These are phyloP conservation scores for Rhizophlyctis rosea DNA, from an alignment of 192 early-diverging fungal genomes.

Conservation along the genomic window DNA sequence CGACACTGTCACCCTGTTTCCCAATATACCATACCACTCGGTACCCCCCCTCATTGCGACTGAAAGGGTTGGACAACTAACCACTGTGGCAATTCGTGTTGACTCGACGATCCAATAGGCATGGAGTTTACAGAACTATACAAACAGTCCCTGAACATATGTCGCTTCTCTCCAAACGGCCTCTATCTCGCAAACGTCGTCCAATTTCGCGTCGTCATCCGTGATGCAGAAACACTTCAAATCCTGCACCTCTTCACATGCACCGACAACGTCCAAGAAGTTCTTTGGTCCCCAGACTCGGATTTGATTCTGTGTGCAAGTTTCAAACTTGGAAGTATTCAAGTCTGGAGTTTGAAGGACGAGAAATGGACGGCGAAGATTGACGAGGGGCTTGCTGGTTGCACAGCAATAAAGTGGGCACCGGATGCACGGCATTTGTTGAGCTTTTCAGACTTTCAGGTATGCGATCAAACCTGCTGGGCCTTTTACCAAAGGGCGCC, in stretches of 20 bases:
- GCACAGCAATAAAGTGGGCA: slow-evolving; percentile 47
- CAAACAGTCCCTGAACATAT: slow-evolving; percentile 58
- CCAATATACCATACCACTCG: no score
- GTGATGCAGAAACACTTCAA: slow-evolving; percentile 60
- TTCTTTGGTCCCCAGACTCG: slow-evolving; percentile 70
- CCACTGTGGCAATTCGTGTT: no score
- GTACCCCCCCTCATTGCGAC: no score
- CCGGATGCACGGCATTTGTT: slow-evolving; percentile 51
- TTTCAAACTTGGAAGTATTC: slow-evolving; percentile 39
- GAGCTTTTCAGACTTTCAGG: slow-evolving; percentile 53
- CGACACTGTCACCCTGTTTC: no score
- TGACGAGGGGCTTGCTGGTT: slow-evolving; percentile 49
- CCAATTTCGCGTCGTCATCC: slow-evolving; percentile 63
- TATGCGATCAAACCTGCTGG: no score
- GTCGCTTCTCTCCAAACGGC: slow-evolving; percentile 59
- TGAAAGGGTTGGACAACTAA: no score
- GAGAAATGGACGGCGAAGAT: slow-evolving; percentile 54
- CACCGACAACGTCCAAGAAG: slow-evolving; percentile 42
- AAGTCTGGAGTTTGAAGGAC: slow-evolving; percentile 59
- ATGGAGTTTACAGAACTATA: slow-evolving; percentile 70
- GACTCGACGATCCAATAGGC: no score
- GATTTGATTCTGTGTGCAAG: slow-evolving; percentile 53
- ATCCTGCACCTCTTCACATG: slow-evolving; percentile 59
- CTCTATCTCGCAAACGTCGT: slow-evolving; percentile 70
- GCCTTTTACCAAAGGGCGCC: no score